Evolutionary conservation across 192 early-diverging fungal genomes (phyloP), one percentile per base, ranked within the genome.

Genomic region (Diversispora epigaea): DNA sequence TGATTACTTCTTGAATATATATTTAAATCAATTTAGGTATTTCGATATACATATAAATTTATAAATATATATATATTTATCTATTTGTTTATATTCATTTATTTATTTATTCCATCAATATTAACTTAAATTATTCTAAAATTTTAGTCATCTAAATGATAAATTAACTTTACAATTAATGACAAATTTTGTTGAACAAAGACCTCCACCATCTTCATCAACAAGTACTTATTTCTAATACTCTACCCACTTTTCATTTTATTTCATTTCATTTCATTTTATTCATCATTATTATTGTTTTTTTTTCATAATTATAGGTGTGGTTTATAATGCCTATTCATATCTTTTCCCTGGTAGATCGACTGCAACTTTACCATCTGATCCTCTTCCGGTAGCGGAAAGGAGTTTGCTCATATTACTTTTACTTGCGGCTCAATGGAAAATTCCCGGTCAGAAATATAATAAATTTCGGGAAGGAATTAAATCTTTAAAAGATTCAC

Each of bases 281-380:
- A 83, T 60, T 11, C 68, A 55, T 5, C 56, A 39, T 15, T 21
- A 50, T 21, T 68, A 50, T 79, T 76, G 44, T 14, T 50, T 43
- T 19, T n/a, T 78, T 41, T 72, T 74, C 5, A 44, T 11, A 74
- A 64, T n/a, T 14, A 64, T 68, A 85, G 84, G 84, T 32, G 78
- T 92, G 49, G 85, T 92, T 5, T 92, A 85, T 70, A 89, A 78
- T 56, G 91, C 91, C 0, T 92, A 92, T 78, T 86, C 84, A 43
- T 91, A 89, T 49, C 76, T 91, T 22, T 92, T 92, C 68, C 72
- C 84, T 54, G 56, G 84, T 39, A 87, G 86, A 43, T 74, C 83
- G 45, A 70, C 70, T 7, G 77, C 75, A 19, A 72, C 80, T 15
- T 74, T 66, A 14, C 81, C 80, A 41, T 71, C 77, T 8, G 83